Evolutionary conservation across 2,329 filamentous ascomycete genomes (phyloP), one percentile per base, ranked within the genome.

Genomic region (Sarocladium kiliense): DNA sequence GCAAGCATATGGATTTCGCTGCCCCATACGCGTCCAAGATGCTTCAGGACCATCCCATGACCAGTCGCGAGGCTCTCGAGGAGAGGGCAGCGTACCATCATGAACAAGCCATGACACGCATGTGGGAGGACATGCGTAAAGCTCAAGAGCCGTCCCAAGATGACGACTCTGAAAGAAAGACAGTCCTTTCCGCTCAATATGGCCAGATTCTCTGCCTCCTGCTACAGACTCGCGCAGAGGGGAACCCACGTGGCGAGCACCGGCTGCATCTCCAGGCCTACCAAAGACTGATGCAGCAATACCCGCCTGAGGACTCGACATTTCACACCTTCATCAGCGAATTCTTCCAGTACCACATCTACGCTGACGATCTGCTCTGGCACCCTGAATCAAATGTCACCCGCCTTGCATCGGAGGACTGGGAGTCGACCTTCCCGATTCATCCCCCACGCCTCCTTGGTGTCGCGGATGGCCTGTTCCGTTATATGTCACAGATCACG

Each of bases 311-410:
- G 65, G 74, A 91, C 77, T 71, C 84, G 19, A 81, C 84, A 21
- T 91, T 94, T 65, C 65, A 75, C 26, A 72, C 75, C 10, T 84
- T 84, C 62, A 80, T 84, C 57, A 85, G 86, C 59, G 86, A 89
- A 66, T 93, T 95, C 71, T 93, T 95, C 69, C 87, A 91, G 66
- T 96, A 94, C 63, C 89, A 94, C 67, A 82, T 86, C 39, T 81
- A 77, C 57, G 81, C 81, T n/a, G 82, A 86, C 61, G 81, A 86
- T 58, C 70, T 86, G 1, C 73, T 86, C 53, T 77, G 74, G 64
- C 75, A 77, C 55, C 74, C 75, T 16, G 72, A 69, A 58, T 67
- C 65, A 19, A 63, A 63, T 42, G 68, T 64, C 23, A 64, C 64
- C 14, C 71, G 69, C 7, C 64, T 77, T 9, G 71, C 71, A n/a